Percentiles rank a stretch among this genome's conserved stretches.
Evolutionary conservation across 2,329 filamentous ascomycete genomes (phyloP).

Genomic region (Colletotrichum sidae): DNA sequence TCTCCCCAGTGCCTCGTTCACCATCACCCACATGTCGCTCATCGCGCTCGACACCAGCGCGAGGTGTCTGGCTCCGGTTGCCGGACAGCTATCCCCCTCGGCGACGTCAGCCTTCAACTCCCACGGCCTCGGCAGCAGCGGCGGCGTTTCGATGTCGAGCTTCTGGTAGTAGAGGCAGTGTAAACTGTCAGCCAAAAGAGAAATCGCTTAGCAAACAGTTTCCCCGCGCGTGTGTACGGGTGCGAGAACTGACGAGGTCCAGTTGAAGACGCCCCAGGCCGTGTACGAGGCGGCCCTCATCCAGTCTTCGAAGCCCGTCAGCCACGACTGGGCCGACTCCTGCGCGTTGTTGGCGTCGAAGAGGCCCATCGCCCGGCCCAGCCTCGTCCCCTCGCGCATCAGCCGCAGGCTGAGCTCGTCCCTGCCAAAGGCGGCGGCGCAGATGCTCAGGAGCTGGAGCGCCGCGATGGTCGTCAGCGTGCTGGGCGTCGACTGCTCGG

Average conservation of each 20-base stretch:
- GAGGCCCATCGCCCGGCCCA: constrained; percentile 18
- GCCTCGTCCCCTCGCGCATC: not conserved
- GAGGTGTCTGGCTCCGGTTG: not conserved
- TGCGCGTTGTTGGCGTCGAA: constrained; percentile 10
- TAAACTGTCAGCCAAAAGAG: too few relatives aligned
- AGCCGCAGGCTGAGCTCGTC: constrained; percentile 9
- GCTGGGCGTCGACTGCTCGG: not conserved
- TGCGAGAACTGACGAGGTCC: constrained; percentile 26
- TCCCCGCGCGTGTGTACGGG: too few relatives aligned
- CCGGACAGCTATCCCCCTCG: too few relatives aligned
- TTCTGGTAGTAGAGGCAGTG: not conserved
- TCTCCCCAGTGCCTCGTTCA: not conserved
- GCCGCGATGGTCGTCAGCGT: constrained; percentile 14
- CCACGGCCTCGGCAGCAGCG: constrained; percentile 14
- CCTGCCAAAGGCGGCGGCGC: constrained; percentile 8
- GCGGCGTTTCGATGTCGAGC: constrained; percentile 10
- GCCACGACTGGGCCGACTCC: constrained; percentile 14
- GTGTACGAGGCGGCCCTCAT: constrained; percentile 39
- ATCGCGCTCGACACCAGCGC: constrained; percentile 6
- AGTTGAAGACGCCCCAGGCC: constrained; percentile 45
- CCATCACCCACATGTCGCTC: constrained; percentile 18
- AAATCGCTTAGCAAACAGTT: too few relatives aligned
- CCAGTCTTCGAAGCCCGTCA: constrained; percentile 8
- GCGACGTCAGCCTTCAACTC: not conserved
- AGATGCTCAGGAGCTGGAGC: constrained; percentile 12